Evolutionary conservation across 768 basidiomycete species (phyloP).

Genomic region (Chalciporus piperatus): DNA sequence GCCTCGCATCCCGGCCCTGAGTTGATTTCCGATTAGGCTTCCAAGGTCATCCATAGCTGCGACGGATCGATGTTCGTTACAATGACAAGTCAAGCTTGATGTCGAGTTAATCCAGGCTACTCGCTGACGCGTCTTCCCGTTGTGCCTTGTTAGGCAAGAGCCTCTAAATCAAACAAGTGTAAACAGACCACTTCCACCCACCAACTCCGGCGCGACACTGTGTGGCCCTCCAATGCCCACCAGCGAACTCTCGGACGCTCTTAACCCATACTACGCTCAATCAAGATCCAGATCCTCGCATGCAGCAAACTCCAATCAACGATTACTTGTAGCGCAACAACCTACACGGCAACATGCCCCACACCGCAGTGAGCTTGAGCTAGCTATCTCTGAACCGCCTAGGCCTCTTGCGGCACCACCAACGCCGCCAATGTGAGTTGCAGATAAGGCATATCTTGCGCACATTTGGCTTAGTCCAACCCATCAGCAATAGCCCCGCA

Average conservation of each 20-base stretch:
- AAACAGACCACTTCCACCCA: conserved; percentile 20
- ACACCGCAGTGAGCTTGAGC: conserved; percentile 64
- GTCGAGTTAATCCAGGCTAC: not conserved
- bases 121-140: conserved; percentile 40
- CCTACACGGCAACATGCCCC: conserved; percentile 43
- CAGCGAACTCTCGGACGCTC: conserved; percentile 77
- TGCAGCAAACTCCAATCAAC: conserved; percentile 13
- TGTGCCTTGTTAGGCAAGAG: conserved; percentile 21
- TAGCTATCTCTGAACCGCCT: conserved; percentile 49
- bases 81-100: too few species aligned
- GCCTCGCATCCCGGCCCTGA: conserved; percentile 39
- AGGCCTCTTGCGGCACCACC: conserved; percentile 27
- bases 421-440: conserved; percentile 38
- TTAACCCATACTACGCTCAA: conserved; percentile 64
- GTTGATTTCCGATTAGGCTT: conserved; percentile 51
- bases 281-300: conserved; percentile 32
- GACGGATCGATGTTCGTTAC: not conserved
- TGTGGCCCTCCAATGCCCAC: conserved; percentile 43
- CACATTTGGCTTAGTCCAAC: not conserved
- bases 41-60: conserved; percentile 43
- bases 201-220: not conserved
- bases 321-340: conserved; percentile 25
- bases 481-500: conserved; percentile 9
- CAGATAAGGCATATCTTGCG: not conserved
- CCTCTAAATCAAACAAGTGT: conserved; percentile 29